Evolutionary conservation across 345 rosid genomes (phyloP).

Genomic region (Abelmoschus esculentus): DNA sequence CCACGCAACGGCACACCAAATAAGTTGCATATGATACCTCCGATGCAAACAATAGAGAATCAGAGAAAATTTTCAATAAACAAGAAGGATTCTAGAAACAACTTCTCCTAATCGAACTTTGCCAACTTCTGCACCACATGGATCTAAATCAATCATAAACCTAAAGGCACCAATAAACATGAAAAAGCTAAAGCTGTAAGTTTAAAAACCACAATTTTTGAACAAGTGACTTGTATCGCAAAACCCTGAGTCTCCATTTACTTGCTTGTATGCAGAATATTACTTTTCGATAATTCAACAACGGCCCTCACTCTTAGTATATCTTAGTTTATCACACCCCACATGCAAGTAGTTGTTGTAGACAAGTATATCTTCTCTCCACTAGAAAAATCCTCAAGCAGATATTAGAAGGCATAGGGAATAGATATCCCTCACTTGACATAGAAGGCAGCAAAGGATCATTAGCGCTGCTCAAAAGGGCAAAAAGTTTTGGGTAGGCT

Average conservation of each 20-base stretch:
- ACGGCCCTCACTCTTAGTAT: background rate
- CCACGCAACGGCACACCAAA: background rate
- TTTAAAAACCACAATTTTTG: background rate
- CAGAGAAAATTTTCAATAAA: no score
- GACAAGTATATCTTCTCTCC: no score
- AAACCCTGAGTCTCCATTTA: background rate
- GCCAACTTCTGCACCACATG: background rate
- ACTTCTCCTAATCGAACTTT: background rate
- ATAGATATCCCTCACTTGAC: background rate
- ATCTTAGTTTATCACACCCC: background rate
- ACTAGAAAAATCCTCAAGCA: background rate
- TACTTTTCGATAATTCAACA: background rate
- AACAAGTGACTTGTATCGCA: background rate
- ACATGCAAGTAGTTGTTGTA: no score
- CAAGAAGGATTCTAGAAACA: background rate
- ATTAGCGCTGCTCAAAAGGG: background rate
- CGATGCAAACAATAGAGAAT: background rate
- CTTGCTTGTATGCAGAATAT: background rate
- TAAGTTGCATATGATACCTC: background rate
- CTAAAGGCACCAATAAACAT: background rate
- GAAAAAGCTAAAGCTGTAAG: background rate
- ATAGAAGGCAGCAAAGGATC: background rate
- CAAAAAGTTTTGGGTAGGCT: background rate
- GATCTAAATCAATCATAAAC: background rate
- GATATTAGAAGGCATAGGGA: background rate